Percentiles rank a stretch among this genome's conserved stretches.
phyloP scores from a whole-genome alignment of 805 yeast genomes.

The Wickerhamiella lipophila region DNA sequence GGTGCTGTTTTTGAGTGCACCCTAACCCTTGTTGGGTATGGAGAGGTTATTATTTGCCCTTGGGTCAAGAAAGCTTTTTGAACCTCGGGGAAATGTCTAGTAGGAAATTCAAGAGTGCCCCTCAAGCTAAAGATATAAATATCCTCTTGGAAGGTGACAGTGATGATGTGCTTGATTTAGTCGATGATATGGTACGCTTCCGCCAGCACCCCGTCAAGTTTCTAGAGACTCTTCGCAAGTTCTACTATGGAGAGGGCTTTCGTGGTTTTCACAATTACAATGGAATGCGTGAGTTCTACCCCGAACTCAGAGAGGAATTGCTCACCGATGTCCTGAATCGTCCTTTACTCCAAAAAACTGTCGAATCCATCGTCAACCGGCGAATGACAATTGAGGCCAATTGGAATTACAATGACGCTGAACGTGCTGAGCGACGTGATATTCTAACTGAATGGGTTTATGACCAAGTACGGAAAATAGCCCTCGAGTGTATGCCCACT shows the following conservation, averaged over 20 bases:
- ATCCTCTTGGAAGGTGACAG: conserved; percentile 9
- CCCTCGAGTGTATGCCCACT: conserved; percentile 27
- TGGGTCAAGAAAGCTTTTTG: not conserved
- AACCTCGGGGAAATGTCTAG: not conserved
- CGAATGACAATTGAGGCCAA: conserved; percentile 24
- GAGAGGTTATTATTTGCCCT: not conserved
- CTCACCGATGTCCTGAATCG: conserved; percentile 24
- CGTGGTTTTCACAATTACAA: conserved; percentile 30
- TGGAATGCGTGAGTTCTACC: conserved; percentile 28
- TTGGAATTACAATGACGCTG: conserved; percentile 20
- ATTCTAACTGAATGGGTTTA: conserved; percentile 26
- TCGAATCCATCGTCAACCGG: conserved; percentile 25
- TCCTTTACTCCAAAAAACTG: conserved; percentile 24
- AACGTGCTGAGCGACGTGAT: conserved; percentile 22
- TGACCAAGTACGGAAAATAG: conserved; percentile 24
- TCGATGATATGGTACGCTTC: conserved; percentile 24
- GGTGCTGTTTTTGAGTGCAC: not conserved
- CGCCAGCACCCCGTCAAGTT: conserved; percentile 29
- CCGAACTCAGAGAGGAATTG: conserved; percentile 26
- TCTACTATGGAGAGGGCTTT: conserved; percentile 28
- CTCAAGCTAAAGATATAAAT: conserved; percentile 2
- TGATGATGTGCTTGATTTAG: conserved; percentile 10
- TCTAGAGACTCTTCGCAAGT: conserved; percentile 24
- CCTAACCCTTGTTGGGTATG: conserved; percentile 8
- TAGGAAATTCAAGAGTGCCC: not conserved